These are phyloP conservation scores for Hyaloscypha hepaticicola DNA, from an alignment of 495 filamentous ascomycete genomes.

Conservation along the genomic window DNA sequence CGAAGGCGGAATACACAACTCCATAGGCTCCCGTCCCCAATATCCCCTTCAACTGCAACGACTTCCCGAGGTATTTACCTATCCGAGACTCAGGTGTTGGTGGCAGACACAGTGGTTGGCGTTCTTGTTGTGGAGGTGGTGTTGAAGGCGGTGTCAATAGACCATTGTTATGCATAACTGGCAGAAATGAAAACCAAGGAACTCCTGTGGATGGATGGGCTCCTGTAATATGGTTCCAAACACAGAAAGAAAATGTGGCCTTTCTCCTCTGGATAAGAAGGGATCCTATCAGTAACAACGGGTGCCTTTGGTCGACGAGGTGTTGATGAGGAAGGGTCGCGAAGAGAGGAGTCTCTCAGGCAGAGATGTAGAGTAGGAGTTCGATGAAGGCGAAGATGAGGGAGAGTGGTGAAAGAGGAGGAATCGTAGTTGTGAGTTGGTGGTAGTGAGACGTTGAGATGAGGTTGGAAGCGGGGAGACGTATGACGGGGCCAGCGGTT, in stretches of 20 bases:
- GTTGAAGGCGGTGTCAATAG: constrained; percentile 23
- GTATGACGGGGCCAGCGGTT: not conserved
- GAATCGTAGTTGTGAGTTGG: constrained; percentile 4
- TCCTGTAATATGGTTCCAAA: constrained; percentile 8
- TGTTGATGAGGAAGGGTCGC: constrained; percentile 17
- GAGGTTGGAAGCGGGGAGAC: constrained; percentile 3
- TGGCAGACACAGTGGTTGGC: constrained; percentile 5
- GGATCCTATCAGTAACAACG: not conserved
- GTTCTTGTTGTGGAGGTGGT: constrained; percentile 10
- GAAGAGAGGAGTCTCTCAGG: constrained; percentile 20
- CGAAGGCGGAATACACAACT: constrained; percentile 91
- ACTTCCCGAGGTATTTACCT: constrained; percentile 29
- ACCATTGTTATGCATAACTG: constrained; percentile 26
- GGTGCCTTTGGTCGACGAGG: constrained; percentile 2
- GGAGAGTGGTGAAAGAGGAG: constrained; percentile 20
- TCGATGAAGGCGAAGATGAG: constrained; percentile 30
- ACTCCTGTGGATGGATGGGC: constrained; percentile 17
- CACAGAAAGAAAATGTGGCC: constrained; percentile 22
- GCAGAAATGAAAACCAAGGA: constrained; percentile 29
- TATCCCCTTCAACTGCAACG: constrained; percentile 44
- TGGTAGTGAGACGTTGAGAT: constrained; percentile 8
- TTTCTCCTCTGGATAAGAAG: constrained; percentile 1
- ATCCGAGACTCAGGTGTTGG: constrained; percentile 33
- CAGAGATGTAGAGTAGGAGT: constrained; percentile 13
- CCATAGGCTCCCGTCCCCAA: constrained; percentile 95